A percentile compares a stretch with the other conserved stretches of the same genome.
phyloP scores from a whole-genome alignment of 2,329 filamentous ascomycete genomes.

The Hypoxylon sp. region DNA sequence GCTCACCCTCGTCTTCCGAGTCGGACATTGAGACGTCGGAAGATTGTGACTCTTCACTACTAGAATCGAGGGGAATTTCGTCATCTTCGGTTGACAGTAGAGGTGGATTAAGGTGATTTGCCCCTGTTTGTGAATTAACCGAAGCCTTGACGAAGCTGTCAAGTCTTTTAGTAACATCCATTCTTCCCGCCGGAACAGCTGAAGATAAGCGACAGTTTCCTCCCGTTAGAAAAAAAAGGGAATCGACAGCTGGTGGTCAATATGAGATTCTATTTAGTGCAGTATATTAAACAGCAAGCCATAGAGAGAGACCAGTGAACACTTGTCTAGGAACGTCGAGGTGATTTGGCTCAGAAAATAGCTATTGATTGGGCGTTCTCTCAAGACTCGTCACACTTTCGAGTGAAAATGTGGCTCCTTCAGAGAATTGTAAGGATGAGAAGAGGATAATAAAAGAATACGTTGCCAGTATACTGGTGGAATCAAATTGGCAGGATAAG shows the following conservation, averaged over 20 bases:
- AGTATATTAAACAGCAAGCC: constrained; percentile 15
- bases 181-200: constrained; percentile 5
- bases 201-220: background rate
- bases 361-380: constrained; percentile 15
- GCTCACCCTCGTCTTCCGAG: constrained; percentile 23
- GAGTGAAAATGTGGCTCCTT: constrained; percentile 44
- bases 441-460: constrained; percentile 25
- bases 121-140: constrained; percentile 6
- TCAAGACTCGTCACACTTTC: constrained; percentile 48
- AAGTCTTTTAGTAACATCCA: constrained; percentile 13
- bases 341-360: constrained; percentile 7
- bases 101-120: background rate
- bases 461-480: constrained; percentile 1
- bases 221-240: constrained; percentile 13
- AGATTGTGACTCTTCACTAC: constrained; percentile 32
- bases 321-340: constrained; percentile 39
- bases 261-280: constrained; percentile 18
- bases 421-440: constrained; percentile 23
- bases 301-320: constrained; percentile 27
- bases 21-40: constrained; percentile 36
- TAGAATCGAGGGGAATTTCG: constrained; percentile 35
- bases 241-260: constrained; percentile 21
- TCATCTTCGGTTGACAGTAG: constrained; percentile 36
- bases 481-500: constrained; percentile 6
- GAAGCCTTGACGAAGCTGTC: constrained; percentile 1